Evolutionary conservation across 805 yeast species (phyloP).

Genomic region (Kazachstania taianensis): DNA sequence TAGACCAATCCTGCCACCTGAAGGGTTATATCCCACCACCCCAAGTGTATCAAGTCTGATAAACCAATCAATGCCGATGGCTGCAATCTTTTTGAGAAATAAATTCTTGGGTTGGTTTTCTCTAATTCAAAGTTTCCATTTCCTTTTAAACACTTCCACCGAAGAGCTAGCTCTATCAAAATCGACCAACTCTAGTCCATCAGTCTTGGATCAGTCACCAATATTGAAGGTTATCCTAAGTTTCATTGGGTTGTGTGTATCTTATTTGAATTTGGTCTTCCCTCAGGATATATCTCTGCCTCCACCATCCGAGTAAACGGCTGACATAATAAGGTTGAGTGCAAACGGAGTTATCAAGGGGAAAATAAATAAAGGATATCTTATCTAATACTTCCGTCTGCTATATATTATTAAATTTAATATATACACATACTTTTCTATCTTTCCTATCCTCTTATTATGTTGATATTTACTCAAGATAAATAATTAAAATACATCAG

Average conservation of each 20-base stretch:
- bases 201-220: conserved; percentile 34
- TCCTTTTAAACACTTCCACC: conserved; percentile 18
- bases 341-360: too few species aligned
- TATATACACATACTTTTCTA: background rate
- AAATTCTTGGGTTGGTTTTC: conserved; percentile 40
- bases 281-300: conserved; percentile 23
- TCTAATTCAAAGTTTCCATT: conserved; percentile 38
- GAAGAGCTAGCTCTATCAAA: conserved; percentile 28
- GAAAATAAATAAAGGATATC: background rate
- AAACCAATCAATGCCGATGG: conserved; percentile 54
- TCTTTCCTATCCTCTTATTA: background rate
- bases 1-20: too few species aligned
- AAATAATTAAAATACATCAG: too few species aligned
- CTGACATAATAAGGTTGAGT: too few species aligned
- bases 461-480: too few species aligned
- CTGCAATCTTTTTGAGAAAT: conserved; percentile 53
- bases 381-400: too few species aligned
- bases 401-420: background rate
- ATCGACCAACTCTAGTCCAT: conserved; percentile 16
- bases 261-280: conserved; percentile 44
- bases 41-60: conserved; percentile 31
- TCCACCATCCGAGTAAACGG: background rate
- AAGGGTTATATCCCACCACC: conserved; percentile 36
- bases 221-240: conserved; percentile 35
- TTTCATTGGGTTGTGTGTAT: conserved; percentile 39